Base-by-base conservation (phyloP, 495 filamentous ascomycete genomes). In the Glonium stellatum region DNA sequence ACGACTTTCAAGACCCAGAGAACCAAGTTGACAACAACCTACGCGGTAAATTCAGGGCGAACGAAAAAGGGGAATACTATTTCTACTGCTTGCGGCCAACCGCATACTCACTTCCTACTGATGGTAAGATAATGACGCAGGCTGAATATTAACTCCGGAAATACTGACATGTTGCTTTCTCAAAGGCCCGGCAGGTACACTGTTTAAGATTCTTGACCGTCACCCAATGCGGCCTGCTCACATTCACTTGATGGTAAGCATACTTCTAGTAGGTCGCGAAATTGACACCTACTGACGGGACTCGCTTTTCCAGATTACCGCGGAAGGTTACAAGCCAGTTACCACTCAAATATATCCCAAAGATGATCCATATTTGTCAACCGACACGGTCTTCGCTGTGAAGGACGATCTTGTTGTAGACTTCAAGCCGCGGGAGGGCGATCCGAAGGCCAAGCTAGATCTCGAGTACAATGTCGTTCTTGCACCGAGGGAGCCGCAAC, bases 71-170 rank as follows among this genome's bases (percentile, higher is more conserved):
- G 70, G 76, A 83, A 62, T 93, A 88, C 78, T 77, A 72, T 68
- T 87, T 88, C 75, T 91, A 92, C 81, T 91, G 87, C 80, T 82
- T 89, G 69, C 82, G 87, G 72, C 89, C 89, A 0, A 90, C 87
- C 1, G 83, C 87, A 5, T 93, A 93, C 77, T 85, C 83, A 5
- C 78, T 92, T 49, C 88, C 88, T 44, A 83, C 80, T 69, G 87
- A 92, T 70, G 87, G 67, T 69, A 47, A 59, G 58, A 54, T 4
- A 25, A 25, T 35, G 46, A 35, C 0, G 47, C 19, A 49, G 9
- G n/a, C 6, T 31, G 6, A 18, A 46, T 13, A 6, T 23, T 3
- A 13, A n/a, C 25, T 9, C 36, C 22, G 5, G 13, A 54, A 18
- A 35, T 22, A 36, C 18, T 19, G n/a, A 51, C 13, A n/a, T 27